A percentile compares a stretch with the other conserved stretches of the same genome.
phyloP scores from a whole-genome alignment of 805 yeast genomes.

The Suhomyces sp. region DNA sequence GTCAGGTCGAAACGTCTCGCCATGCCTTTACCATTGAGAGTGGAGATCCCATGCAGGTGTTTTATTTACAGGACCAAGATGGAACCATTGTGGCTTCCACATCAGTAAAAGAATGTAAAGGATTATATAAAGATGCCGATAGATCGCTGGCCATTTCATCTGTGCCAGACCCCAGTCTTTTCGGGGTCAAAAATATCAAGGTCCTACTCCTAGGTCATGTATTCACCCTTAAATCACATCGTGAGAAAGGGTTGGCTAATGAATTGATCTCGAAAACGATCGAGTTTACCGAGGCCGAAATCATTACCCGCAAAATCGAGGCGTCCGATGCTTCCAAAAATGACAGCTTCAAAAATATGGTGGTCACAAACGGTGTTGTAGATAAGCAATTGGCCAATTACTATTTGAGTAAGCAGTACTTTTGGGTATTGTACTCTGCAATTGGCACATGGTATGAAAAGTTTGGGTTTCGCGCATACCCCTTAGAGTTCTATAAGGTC shows the following conservation, averaged over 20 bases:
- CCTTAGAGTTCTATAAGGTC: conserved; percentile 33
- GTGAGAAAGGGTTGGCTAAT: conserved; percentile 31
- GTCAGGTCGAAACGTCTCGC: conserved; percentile 13
- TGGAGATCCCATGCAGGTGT: conserved; percentile 23
- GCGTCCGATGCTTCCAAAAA: conserved; percentile 19
- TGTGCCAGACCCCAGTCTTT: conserved; percentile 27
- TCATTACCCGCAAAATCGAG: conserved; percentile 24
- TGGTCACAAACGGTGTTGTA: conserved; percentile 23
- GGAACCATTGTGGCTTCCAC: conserved; percentile 22
- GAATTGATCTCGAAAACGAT: conserved; percentile 25
- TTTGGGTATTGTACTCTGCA: conserved; percentile 64
- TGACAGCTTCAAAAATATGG: conserved; percentile 34
- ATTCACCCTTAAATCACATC: conserved; percentile 22
- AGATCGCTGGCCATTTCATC: conserved; percentile 22
- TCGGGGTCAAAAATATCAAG: conserved; percentile 34
- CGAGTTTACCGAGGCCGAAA: conserved; percentile 28
- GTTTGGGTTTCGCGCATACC: conserved; percentile 53
- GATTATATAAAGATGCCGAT: conserved; percentile 28
- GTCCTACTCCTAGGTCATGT: conserved; percentile 27
- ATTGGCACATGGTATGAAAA: conserved; percentile 63
- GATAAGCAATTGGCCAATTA: conserved; percentile 31
- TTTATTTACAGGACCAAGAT: conserved; percentile 22
- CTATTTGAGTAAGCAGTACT: conserved; percentile 33
- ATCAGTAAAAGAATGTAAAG: conserved; percentile 23
- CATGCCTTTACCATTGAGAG: conserved; percentile 7